Conservation (phyloP, 345 rosid species). For the Citrus maxima region DNA sequence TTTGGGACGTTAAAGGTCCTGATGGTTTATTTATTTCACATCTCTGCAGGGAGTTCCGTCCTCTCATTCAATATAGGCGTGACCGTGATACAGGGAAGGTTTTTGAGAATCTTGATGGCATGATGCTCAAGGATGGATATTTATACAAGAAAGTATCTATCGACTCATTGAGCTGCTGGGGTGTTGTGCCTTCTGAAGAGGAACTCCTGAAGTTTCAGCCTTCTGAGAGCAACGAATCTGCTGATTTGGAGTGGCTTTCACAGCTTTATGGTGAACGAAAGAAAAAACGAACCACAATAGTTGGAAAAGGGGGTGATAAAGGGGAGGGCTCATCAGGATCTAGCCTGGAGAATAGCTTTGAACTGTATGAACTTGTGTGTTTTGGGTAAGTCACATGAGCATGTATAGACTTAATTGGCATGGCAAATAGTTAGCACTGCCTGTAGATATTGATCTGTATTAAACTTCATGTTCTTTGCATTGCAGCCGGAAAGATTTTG, state of each 20-base stretch:
- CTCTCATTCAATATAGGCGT: slow-evolving; percentile 72
- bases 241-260: slow-evolving; percentile 79
- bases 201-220: slow-evolving; percentile 76
- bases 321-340: slow-evolving; percentile 65
- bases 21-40: slow-evolving; percentile 5
- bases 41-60: slow-evolving; percentile 74
- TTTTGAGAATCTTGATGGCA: slow-evolving; percentile 74
- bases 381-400: slow-evolving; percentile 54
- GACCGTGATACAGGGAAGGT: slow-evolving; percentile 74
- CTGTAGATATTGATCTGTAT: slow-evolving; percentile 10
- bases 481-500: slow-evolving; percentile 87
- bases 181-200: slow-evolving; percentile 68
- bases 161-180: slow-evolving; percentile 71
- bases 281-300: slow-evolving; percentile 43
- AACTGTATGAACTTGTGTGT: slow-evolving; percentile 66
- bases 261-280: slow-evolving; percentile 80
- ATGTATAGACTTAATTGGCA: slow-evolving; percentile 14
- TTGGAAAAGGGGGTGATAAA: slow-evolving; percentile 55
- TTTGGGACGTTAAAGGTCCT: slow-evolving; percentile 1
- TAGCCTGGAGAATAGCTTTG: slow-evolving; percentile 41
- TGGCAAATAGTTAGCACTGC: slow-evolving; percentile 9
- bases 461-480: slow-evolving; percentile 16
- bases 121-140: slow-evolving; percentile 92
- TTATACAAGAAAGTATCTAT: slow-evolving; percentile 70
- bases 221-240: slow-evolving; percentile 56